Evolutionary conservation across 805 yeast genomes (phyloP).

Genomic region (Kluyveromyces dobzhanskii): DNA sequence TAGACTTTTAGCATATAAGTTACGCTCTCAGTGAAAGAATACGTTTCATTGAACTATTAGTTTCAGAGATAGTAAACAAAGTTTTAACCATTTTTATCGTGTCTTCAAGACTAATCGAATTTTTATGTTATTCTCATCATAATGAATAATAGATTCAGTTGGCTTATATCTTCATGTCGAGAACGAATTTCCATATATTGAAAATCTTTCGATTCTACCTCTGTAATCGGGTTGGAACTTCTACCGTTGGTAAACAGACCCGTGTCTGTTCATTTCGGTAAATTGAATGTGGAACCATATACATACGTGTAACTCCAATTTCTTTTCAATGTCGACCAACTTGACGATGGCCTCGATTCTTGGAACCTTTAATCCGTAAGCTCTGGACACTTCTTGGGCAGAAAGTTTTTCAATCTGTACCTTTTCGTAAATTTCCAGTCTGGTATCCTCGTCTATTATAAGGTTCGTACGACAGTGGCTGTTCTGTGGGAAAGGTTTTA

Average conservation of each 20-base stretch:
- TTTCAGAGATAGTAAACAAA: constrained; percentile 3
- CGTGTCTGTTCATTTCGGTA: too few species aligned
- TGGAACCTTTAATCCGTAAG: constrained; percentile 72
- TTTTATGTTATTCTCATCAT: constrained; percentile 41
- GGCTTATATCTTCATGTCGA: neutral
- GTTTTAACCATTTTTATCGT: constrained; percentile 42
- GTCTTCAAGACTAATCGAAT: constrained; percentile 82
- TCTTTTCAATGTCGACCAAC: constrained; percentile 55
- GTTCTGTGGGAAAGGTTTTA: constrained; percentile 81
- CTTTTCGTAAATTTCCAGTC: constrained; percentile 50
- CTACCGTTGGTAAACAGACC: too few species aligned
- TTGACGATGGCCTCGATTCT: constrained; percentile 83
- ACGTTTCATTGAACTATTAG: too few species aligned
- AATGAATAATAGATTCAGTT: neutral
- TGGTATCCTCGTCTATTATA: constrained; percentile 50
- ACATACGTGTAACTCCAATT: constrained; percentile 56
- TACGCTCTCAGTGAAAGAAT: too few species aligned
- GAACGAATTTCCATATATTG: too few species aligned
- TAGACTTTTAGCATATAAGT: too few species aligned
- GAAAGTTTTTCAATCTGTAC: constrained; percentile 44
- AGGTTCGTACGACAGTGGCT: constrained; percentile 58
- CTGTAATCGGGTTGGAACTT: too few species aligned
- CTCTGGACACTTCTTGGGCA: constrained; percentile 67
- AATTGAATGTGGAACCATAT: constrained; percentile 6
- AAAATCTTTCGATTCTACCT: too few species aligned